These are phyloP conservation scores for Neophaeococcomyces aloes DNA, from an alignment of 2,329 filamentous ascomycete species.

Conservation along the genomic window DNA sequence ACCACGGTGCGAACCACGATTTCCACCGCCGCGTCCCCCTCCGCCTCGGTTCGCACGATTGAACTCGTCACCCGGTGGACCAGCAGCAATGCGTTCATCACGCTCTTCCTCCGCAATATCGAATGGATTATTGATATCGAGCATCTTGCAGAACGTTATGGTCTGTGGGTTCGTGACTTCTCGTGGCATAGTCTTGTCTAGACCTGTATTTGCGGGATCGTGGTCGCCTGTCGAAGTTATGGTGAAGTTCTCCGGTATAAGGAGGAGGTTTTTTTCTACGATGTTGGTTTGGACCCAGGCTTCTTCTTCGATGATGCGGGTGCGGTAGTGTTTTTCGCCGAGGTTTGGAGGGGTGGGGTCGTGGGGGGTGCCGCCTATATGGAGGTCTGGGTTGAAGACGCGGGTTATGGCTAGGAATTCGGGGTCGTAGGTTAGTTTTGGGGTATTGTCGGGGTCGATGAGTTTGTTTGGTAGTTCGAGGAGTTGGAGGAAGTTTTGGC, in stretches of 20 bases:
- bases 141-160: constrained; percentile 62
- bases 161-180: constrained; percentile 89
- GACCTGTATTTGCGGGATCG: constrained; percentile 43
- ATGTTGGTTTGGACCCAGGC: constrained; percentile 75
- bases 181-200: constrained; percentile 56
- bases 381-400: constrained; percentile 58
- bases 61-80: constrained; percentile 38
- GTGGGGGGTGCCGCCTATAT: constrained; percentile 52
- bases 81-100: constrained; percentile 45
- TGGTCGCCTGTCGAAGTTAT: constrained; percentile 37
- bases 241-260: constrained; percentile 67
- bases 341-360: constrained; percentile 48
- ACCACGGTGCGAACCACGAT: constrained; percentile 8
- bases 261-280: constrained; percentile 49
- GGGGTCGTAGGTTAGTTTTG: constrained; percentile 67
- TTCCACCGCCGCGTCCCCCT: constrained; percentile 12
- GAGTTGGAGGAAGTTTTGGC: constrained; percentile 63
- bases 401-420: constrained; percentile 95
- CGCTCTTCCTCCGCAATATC: constrained; percentile 55
- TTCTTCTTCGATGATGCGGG: constrained; percentile 58
- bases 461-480: constrained; percentile 48
- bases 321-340: constrained; percentile 58
- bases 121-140: constrained; percentile 69
- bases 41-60: constrained; percentile 14
- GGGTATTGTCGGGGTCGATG: constrained; percentile 30